Base-by-base conservation (phyloP, 2,329 filamentous ascomycete species). In the Phaeomoniella chlamydospora region DNA sequence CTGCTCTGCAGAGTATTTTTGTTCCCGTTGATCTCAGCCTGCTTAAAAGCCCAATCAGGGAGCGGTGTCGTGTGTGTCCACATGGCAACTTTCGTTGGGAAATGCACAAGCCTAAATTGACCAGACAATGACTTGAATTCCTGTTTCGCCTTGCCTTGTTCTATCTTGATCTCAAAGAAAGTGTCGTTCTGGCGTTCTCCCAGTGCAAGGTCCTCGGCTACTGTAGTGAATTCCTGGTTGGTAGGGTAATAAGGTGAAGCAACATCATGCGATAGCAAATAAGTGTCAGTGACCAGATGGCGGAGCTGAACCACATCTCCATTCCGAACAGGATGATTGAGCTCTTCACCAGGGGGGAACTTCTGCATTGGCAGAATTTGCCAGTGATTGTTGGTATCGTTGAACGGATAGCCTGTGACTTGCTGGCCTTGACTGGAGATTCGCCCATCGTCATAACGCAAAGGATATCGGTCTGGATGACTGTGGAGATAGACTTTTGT, bases 371-470 rank as follows among this genome's bases (percentile, higher is more conserved):
- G 90, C 22, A 96, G 60, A 45, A 98, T 78, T 59, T 96, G 80
- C 90, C 90, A 98, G 53, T 92, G 75, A 65, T 98, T 98, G 72
- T 98, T 98, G 52, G 88, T 94, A 55, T 98, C 90, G 46, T 96
- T 94, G 68, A 84, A 90, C 2, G 90, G 90, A 54, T 98, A 98
- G 36, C 90, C 90, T 15, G 90, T 98, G 22, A 98, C 86, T 61
- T 98, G 90, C 63, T 98, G 90, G 40, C 90, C 83, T 62, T 98
- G 90, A 55, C 86, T 94, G 33, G 90, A 96, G 49, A 98, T 85
- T 55, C 90, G 83, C 29, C 90, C 90, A 57, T 98, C 90, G 36
- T 98, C 90, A 55, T 98, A 98, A 49, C 90, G 80, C 22, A 98
- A 72, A 36, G 90, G 90, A 56, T 98, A 98, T 39, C 61, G 72